A percentile compares a stretch with the other conserved stretches of the same genome.
Conservation (phyloP, 2,329 filamentous ascomycete species). For the Colletotrichum euphorbiae region DNA sequence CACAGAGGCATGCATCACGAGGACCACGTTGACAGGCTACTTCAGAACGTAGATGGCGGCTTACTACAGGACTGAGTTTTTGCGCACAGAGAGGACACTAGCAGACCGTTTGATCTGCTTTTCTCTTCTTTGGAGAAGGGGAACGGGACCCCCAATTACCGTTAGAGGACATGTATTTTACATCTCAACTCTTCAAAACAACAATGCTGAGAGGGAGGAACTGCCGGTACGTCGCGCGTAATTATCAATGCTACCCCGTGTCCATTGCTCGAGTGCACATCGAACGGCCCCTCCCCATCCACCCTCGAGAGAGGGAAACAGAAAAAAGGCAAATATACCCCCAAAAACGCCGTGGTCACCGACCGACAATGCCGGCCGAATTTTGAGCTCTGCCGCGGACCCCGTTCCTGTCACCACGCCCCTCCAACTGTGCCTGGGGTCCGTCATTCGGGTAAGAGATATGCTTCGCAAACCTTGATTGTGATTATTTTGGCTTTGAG, state of each 20-base stretch:
- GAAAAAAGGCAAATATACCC: not conserved
- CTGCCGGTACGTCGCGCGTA: not conserved
- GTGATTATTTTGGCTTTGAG: not conserved
- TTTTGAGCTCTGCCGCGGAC: conserved; percentile 8
- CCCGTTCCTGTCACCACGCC: not conserved
- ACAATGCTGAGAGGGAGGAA: not conserved
- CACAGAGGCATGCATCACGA: conserved; percentile 9
- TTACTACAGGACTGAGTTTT: not conserved
- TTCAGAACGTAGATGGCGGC: conserved; percentile 16
- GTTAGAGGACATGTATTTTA: not conserved
- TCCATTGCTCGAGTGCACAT: not conserved
- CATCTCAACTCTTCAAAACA: conserved; percentile 7
- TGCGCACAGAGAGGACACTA: not conserved
- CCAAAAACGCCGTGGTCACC: conserved; percentile 21
- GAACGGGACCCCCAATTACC: not conserved
- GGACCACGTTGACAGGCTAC: not conserved
- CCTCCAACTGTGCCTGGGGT: not conserved
- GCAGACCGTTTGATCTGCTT: conserved; percentile 12
- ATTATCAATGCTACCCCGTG: not conserved
- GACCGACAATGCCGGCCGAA: conserved; percentile 23
- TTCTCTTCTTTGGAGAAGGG: not conserved
- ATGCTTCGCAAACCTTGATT: conserved; percentile 1
- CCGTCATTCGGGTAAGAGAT: conserved; percentile 14
- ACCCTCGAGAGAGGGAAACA: too few relatives aligned
- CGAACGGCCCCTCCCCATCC: not conserved